A percentile compares a stretch with the other conserved stretches of the same genome.
Conservation (phyloP, 257 asterid species). For the Solanum bulbocastanum region DNA sequence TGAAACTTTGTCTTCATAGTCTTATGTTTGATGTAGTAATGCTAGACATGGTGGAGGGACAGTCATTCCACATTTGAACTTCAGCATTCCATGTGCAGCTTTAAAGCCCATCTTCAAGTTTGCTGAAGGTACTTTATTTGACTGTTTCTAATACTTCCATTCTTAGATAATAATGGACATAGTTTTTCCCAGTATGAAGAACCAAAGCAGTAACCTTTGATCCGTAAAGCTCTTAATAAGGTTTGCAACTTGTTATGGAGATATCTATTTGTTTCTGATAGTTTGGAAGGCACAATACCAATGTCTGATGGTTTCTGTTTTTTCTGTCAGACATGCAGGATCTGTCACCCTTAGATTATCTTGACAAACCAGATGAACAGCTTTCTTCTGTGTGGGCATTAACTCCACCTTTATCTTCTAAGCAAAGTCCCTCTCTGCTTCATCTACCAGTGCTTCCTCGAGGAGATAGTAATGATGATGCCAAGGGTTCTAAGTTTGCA, state of each 20-base stretch:
- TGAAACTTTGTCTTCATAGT: neutral
- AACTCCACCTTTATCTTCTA: constrained; percentile 72
- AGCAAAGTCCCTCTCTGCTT: constrained; percentile 45
- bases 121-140: constrained; percentile 45
- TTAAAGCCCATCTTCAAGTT: constrained; percentile 74
- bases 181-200: neutral
- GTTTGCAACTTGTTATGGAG: neutral
- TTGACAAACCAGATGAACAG: constrained; percentile 67
- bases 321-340: constrained; percentile 57
- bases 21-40: constrained; percentile 43
- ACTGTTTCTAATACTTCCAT: neutral
- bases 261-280: neutral
- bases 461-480: constrained; percentile 34
- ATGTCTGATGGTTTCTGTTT: neutral
- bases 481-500: constrained; percentile 83
- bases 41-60: constrained; percentile 98
- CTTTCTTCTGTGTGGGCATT: constrained; percentile 85
- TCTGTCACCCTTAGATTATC: constrained; percentile 46
- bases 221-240: neutral
- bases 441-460: constrained; percentile 24
- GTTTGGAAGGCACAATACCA: neutral
- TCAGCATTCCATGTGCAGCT: constrained; percentile 94
- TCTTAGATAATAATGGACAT: neutral
- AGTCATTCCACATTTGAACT: constrained; percentile 92
- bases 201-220: neutral